Evolutionary conservation across 2,329 filamentous ascomycete genomes (phyloP), one percentile per base, ranked within the genome.

Genomic region (Botrytis byssoidea): DNA sequence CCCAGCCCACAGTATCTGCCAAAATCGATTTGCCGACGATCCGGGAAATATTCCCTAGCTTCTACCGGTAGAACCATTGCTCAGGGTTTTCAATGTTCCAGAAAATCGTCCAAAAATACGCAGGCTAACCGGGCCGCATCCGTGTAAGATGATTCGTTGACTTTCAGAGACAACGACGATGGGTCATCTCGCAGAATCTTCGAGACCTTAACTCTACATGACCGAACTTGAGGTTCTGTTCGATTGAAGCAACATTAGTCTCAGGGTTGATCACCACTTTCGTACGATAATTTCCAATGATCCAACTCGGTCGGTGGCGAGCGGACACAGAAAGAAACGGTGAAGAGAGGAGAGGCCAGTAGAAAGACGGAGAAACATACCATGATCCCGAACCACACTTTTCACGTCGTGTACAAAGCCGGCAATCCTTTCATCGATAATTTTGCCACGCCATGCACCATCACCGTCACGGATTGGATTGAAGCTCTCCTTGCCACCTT

Each of bases 391-490:
- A 55, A 78, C 72, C 29, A 79, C 71, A 51, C 18, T 40, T 70
- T 78, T 74, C 51, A 81, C 51, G 20, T 79, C 79, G 44, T 71
- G 51, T 29, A 80, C 78, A 40, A 81, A 74, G 18, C 69, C 66
- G 10, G 64, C 57, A 37, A 80, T 76, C n/a, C 72, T 76, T 29
- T 60, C 71, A 69, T 76, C 74, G 4, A 79, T 73, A 3, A 74
- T 35, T 67, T 77, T 78, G 37, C 77, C 76, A 44, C 75, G 76
- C 69, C 79, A 80, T 1, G 78, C 77, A 25, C 75, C 75, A 20
- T 78, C 74, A 20, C 79, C 79, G 74, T 81, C 80, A 66, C 79
- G 76, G 44, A 81, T 79, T 2, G 80, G 79, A 72, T 80, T 81
- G 71, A 78, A 80, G 18, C 79, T 77, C 75, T 80, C 79, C 74